Base-by-base conservation (phyloP, 1,139 yeast species). In the Ogataea hybrid region DNA sequence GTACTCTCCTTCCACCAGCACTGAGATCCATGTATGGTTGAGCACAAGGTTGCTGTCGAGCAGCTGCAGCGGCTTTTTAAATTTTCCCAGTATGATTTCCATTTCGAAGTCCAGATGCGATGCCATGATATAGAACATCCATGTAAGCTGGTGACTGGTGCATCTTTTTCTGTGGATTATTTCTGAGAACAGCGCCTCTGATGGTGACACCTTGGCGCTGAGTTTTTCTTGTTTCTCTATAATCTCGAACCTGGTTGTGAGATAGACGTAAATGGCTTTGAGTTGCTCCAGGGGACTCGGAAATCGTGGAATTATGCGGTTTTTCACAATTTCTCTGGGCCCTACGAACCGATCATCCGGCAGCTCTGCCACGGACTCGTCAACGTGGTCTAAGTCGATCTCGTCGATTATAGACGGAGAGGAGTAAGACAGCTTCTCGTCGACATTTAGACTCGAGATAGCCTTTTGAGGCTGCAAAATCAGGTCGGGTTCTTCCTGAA, bases 1-100 rank as follows among this genome's bases (percentile, higher is more conserved):
- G 77, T 92, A 89, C 54, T 83, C 87, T 16, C 81, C 81, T 47
- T 86, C 83, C 14, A 89, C 66, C 20, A 83, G 61, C 1, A 89
- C 80, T 1, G 95, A 79, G 43, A 89, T 72, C 98, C 98, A 92
- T 47, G 87, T 80, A 62, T 92, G 98, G 57, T 89, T 88, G 32
- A 81, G 69, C 28, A 79, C 77, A 42, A 81, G 77, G 30, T 53
- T 40, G 46, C 47, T 46, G 64, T 49, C 47, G 65, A 46, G 59
- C 49, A 76, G 80, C 36, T 79, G 79, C 35, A 56, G 58, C 5
- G 96, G 95, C 25, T 81, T 76, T 58, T 90, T 88, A 68, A 92
- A 73, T 54, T 86, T 86, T 3, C 98, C 98, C 27, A 80, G 68
- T 1, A 92, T 80, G 2, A 89, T 72, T 50, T 85, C 94, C 48